phyloP scores from a whole-genome alignment of 129 eudicot genomes.

The Centrapalus pauciflorus region DNA sequence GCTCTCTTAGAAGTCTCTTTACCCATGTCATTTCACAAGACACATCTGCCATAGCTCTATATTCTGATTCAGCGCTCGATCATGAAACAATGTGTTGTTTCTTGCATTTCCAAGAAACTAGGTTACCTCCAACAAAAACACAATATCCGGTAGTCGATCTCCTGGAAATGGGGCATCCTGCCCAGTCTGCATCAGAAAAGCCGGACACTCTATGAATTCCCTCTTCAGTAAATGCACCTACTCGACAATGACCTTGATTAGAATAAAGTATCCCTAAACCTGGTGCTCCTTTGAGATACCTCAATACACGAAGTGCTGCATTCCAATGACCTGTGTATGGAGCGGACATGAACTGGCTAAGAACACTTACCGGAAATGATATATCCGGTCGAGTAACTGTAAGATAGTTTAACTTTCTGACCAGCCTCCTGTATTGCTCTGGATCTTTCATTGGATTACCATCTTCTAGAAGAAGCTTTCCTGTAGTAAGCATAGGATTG shows the following conservation, averaged over 20 bases:
- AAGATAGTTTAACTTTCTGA: too few species aligned
- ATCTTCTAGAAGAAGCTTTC: too few species aligned
- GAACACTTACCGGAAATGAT: too few species aligned
- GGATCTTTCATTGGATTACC: too few species aligned
- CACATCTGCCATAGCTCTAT: not conserved
- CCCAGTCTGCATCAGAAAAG: not conserved
- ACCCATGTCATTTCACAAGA: not conserved
- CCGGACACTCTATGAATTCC: not conserved
- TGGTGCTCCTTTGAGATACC: not conserved
- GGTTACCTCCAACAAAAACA: not conserved
- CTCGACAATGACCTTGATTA: not conserved
- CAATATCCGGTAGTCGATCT: not conserved
- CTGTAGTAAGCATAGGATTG: too few species aligned
- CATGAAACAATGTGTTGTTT: too few species aligned
- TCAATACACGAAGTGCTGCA: not conserved
- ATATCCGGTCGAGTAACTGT: too few species aligned
- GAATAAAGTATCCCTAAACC: not conserved
- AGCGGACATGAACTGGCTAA: not conserved
- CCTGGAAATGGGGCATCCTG: not conserved
- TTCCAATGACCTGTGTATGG: not conserved
- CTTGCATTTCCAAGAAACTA: not conserved
- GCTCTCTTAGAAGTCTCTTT: not conserved
- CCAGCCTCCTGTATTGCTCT: not conserved
- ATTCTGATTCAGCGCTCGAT: not conserved
- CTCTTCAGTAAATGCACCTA: not conserved